Conservation (phyloP, 192 early-diverging fungal species). For the Glomus cerebriforme region DNA sequence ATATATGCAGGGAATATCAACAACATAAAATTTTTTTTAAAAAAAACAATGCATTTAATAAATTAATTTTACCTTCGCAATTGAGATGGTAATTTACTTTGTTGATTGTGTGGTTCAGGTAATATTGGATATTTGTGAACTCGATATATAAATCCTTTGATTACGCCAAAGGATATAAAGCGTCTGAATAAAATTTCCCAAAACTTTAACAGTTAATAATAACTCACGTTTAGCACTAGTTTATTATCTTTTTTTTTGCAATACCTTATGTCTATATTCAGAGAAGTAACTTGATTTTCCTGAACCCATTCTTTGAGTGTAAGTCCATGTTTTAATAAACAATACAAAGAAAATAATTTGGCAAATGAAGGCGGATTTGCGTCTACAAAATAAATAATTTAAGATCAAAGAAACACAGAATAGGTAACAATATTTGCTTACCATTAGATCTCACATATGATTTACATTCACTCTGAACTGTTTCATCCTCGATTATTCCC, state of each 20-base stretch:
- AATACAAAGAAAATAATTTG: slow-evolving; percentile 77
- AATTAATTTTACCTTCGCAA: not conserved
- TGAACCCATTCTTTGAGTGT: slow-evolving; percentile 88
- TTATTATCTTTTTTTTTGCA: slow-evolving; percentile 11
- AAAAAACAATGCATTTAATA: not conserved
- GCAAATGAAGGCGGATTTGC: slow-evolving; percentile 60
- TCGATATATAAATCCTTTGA: slow-evolving; percentile 80
- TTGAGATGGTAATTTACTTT: not conserved
- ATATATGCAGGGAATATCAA: not conserved
- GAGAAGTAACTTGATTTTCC: slow-evolving; percentile 63
- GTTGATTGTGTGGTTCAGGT: not conserved
- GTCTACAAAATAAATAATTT: slow-evolving; percentile 34
- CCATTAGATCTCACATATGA: slow-evolving; percentile 68
- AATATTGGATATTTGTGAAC: slow-evolving; percentile 90
- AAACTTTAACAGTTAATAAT: not conserved
- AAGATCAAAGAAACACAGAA: slow-evolving; percentile 12
- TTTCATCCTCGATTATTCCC: slow-evolving; percentile 58
- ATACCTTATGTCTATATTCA: slow-evolving; percentile 83
- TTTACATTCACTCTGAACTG: slow-evolving; percentile 76
- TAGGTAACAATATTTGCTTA: not conserved
- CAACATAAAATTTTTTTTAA: not conserved
- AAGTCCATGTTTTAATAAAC: slow-evolving; percentile 72
- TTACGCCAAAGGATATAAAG: slow-evolving; percentile 88
- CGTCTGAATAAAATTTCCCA: slow-evolving; percentile 52
- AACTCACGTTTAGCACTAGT: not conserved